Conservation (phyloP, 163 green algal genomes). For the Volvox carteri region DNA sequence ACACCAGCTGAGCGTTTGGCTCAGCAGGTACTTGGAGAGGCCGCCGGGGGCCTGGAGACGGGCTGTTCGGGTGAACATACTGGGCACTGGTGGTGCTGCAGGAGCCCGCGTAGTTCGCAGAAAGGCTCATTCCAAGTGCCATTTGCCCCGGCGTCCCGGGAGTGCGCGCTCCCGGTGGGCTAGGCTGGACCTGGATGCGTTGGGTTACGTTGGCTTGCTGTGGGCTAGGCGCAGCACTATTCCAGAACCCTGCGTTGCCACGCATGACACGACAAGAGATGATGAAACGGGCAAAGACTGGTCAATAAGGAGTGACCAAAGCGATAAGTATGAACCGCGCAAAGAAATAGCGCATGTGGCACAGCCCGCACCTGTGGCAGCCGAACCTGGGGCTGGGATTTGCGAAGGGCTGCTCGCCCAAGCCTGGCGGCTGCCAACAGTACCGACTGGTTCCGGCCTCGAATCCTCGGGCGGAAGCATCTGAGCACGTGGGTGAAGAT, state of each 20-base stretch:
- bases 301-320: neutral
- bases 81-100: neutral
- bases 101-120: neutral
- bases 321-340: neutral
- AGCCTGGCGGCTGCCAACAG: neutral
- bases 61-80: neutral
- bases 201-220: neutral
- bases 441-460: neutral
- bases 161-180: neutral
- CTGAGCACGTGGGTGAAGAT: no score
- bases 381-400: neutral
- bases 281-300: no score
- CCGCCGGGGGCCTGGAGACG: neutral
- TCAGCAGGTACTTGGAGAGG: slow-evolving; percentile 7
- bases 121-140: neutral
- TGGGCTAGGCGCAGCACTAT: neutral
- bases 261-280: neutral
- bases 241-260: neutral
- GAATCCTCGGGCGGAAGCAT: neutral
- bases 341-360: neutral
- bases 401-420: neutral
- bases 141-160: neutral
- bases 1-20: neutral
- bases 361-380: neutral
- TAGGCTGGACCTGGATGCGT: neutral